phyloP scores from a whole-genome alignment of 1,284 basidiomycete species.

The Afroboletus lepidellus region DNA sequence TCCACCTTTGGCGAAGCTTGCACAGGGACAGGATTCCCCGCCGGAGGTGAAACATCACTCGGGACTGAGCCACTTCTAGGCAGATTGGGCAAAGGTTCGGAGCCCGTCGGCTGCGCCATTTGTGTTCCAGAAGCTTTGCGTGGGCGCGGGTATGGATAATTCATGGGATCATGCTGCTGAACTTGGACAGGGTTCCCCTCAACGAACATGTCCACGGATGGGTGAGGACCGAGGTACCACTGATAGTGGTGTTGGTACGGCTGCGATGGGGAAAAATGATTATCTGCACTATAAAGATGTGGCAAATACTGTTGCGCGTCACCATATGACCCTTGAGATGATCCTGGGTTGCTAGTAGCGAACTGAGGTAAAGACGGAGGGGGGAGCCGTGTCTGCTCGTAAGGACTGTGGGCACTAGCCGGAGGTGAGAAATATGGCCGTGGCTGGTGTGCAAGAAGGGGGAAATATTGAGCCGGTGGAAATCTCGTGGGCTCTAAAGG shows the following conservation, averaged over 20 bases:
- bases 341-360: conserved; percentile 14
- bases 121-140: conserved; percentile 12
- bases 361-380: conserved; percentile 17
- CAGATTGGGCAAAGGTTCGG: neutral
- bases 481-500: conserved; percentile 33
- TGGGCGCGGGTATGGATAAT: conserved; percentile 27
- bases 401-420: conserved; percentile 4
- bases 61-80: neutral
- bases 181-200: conserved; percentile 38
- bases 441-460: conserved; percentile 33
- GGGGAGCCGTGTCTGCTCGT: conserved; percentile 15
- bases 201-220: conserved; percentile 34
- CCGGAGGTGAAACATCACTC: neutral
- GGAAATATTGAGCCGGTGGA: conserved; percentile 36
- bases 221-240: conserved; percentile 48
- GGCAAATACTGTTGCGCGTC: conserved; percentile 37
- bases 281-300: conserved; percentile 39
- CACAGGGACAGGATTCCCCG: neutral
- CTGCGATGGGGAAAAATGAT: conserved; percentile 43
- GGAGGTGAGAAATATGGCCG: conserved; percentile 35
- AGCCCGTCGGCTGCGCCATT: neutral
- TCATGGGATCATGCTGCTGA: conserved; percentile 39
- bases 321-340: conserved; percentile 33
- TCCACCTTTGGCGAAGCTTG: neutral
- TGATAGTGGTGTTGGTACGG: conserved; percentile 43